Evolutionary conservation across 805 yeast species (phyloP).

Genomic region (Torulaspora gathmanii): DNA sequence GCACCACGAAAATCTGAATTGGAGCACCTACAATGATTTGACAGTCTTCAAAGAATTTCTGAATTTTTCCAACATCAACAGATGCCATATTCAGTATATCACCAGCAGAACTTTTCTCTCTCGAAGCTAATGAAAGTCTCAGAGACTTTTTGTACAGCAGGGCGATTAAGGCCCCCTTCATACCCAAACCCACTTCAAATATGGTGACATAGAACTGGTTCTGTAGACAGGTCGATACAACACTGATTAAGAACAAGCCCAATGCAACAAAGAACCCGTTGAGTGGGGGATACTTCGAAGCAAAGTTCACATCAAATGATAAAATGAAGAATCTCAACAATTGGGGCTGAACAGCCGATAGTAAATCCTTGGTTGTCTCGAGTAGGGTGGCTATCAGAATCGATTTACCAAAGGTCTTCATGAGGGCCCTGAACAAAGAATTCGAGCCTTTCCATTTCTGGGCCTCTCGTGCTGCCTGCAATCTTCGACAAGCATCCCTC

Average conservation of each 20-base stretch:
- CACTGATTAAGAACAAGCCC: slow-evolving; percentile 57
- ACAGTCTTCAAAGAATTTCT: slow-evolving; percentile 51
- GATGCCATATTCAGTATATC: slow-evolving; percentile 76
- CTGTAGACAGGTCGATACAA: slow-evolving; percentile 55
- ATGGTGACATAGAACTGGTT: slow-evolving; percentile 64
- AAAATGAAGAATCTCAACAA: slow-evolving; percentile 47
- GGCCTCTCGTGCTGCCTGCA: slow-evolving; percentile 36
- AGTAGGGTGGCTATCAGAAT: slow-evolving; percentile 35
- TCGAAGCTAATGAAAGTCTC: slow-evolving; percentile 59
- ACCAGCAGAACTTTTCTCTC: slow-evolving; percentile 60
- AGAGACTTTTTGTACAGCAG: slow-evolving; percentile 68
- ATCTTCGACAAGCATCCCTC: slow-evolving; percentile 28
- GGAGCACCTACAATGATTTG: slow-evolving; percentile 59
- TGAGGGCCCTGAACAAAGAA: slow-evolving; percentile 37
- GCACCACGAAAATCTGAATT: slow-evolving; percentile 47
- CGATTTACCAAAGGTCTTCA: slow-evolving; percentile 38
- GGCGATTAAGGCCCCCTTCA: slow-evolving; percentile 62
- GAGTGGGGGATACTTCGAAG: slow-evolving; percentile 42
- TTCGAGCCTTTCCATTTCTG: slow-evolving; percentile 32
- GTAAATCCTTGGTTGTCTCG: slow-evolving; percentile 39
- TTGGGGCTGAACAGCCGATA: slow-evolving; percentile 51
- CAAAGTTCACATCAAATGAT: slow-evolving; percentile 38
- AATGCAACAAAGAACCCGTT: slow-evolving; percentile 61
- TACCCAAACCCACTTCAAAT: slow-evolving; percentile 57
- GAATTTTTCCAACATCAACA: slow-evolving; percentile 66